Evolutionary conservation across 306 rosid species (phyloP).

Genomic region (Vigna hirtella): DNA sequence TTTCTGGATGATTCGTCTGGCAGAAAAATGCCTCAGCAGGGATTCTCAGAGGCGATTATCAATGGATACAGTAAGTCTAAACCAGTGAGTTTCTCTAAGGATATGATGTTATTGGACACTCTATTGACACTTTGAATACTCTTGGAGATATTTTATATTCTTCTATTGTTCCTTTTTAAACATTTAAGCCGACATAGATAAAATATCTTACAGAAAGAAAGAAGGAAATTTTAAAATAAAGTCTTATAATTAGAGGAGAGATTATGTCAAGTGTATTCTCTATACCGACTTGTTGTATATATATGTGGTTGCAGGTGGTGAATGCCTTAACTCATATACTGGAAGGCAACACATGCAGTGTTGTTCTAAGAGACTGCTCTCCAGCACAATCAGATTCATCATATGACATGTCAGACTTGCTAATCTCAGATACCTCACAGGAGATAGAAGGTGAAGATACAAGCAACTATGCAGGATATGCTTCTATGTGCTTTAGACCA

Average conservation of each 20-base stretch:
- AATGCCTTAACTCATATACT: constrained; percentile 50
- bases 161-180: not conserved
- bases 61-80: constrained; percentile 58
- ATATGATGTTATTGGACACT: not conserved
- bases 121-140: not conserved
- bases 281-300: not conserved
- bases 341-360: constrained; percentile 48
- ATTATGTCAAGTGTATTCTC: not conserved
- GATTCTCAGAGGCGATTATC: constrained; percentile 67
- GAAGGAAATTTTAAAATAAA: no score
- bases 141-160: not conserved
- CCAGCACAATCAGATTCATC: constrained; percentile 54
- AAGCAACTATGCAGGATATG: constrained; percentile 32
- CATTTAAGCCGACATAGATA: not conserved
- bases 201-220: not conserved
- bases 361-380: constrained; percentile 50
- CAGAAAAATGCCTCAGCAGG: constrained; percentile 68
- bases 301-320: constrained; percentile 58
- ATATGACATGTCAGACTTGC: constrained; percentile 40
- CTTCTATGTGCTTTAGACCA: constrained; percentile 2
- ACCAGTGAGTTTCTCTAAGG: not conserved
- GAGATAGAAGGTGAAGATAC: constrained; percentile 44
- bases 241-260: no score
- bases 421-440: constrained; percentile 36
- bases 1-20: constrained; percentile 72